Conservation (phyloP, 768 basidiomycete species). For the Phanerochaete sordida region DNA sequence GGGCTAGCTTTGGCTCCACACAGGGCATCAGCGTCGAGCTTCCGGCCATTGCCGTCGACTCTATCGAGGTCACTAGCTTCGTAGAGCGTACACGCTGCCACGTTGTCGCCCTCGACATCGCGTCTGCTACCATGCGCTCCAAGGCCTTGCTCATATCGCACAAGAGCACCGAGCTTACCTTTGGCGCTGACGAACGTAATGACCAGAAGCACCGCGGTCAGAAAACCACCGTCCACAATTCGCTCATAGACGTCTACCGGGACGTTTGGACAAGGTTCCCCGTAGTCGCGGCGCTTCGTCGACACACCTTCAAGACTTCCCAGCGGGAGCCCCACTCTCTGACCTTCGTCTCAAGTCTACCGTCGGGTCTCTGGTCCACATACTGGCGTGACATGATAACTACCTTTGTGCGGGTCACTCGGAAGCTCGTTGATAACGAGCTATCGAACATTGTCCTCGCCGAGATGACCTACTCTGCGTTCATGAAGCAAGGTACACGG, state of each 20-base stretch:
- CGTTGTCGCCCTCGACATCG: slow-evolving; percentile 36
- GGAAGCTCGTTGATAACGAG: slow-evolving; percentile 47
- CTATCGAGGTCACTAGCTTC: slow-evolving; percentile 42
- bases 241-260: slow-evolving; percentile 48
- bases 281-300: slow-evolving; percentile 48
- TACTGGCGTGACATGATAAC: slow-evolving; percentile 45
- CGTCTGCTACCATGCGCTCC: slow-evolving; percentile 34
- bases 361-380: slow-evolving; percentile 31
- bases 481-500: slow-evolving; percentile 16
- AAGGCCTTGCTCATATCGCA: slow-evolving; percentile 49
- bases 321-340: slow-evolving; percentile 33
- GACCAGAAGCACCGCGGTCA: slow-evolving; percentile 13
- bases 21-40: slow-evolving; percentile 41
- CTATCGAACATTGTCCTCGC: slow-evolving; percentile 37
- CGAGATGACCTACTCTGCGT: slow-evolving; percentile 26
- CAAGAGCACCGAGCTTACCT: slow-evolving; percentile 53
- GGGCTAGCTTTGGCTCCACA: slow-evolving; percentile 52
- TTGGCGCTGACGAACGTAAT: slow-evolving; percentile 33
- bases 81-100: slow-evolving; percentile 39
- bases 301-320: slow-evolving; percentile 38
- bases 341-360: slow-evolving; percentile 40
- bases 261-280: slow-evolving; percentile 64
- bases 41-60: slow-evolving; percentile 21
- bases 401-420: slow-evolving; percentile 45
- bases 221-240: slow-evolving; percentile 38